These are phyloP conservation scores for Priceomyces fermenticarens DNA, from an alignment of 805 yeast species.

Conservation along the genomic window DNA sequence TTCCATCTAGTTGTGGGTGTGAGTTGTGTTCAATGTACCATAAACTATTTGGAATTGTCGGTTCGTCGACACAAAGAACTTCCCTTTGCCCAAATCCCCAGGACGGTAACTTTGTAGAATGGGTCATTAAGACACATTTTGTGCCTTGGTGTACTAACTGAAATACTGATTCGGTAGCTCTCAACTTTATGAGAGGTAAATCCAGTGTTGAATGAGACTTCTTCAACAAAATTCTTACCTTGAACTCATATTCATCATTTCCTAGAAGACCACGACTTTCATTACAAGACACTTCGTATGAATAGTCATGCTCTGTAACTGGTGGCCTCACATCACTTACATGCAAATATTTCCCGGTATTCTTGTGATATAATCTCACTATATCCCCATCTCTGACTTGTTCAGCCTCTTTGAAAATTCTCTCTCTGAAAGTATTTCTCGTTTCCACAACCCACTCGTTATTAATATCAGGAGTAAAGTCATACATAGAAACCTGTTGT, in stretches of 20 bases:
- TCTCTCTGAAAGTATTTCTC: constrained; percentile 31
- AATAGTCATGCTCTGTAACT: constrained; percentile 85
- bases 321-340: constrained; percentile 81
- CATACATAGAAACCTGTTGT: constrained; percentile 78
- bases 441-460: constrained; percentile 73
- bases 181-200: constrained; percentile 33
- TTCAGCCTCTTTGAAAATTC: constrained; percentile 34
- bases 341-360: constrained; percentile 65
- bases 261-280: constrained; percentile 64
- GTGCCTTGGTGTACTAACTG: constrained; percentile 65
- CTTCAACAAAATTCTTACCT: constrained; percentile 44
- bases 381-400: constrained; percentile 52
- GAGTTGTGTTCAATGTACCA: constrained; percentile 72
- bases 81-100: constrained; percentile 89
- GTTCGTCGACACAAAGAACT: constrained; percentile 78
- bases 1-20: constrained; percentile 45
- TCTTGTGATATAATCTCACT: constrained; percentile 66
- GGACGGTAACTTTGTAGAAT: constrained; percentile 67
- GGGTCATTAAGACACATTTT: constrained; percentile 72
- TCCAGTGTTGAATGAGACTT: constrained; percentile 32
- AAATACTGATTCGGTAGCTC: constrained; percentile 67
- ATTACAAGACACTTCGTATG: constrained; percentile 73
- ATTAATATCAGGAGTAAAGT: constrained; percentile 53
- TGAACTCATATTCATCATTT: constrained; percentile 69
- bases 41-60: constrained; percentile 61